phyloP scores from a whole-genome alignment of 257 asterid genomes.

The Agastache rugosa region DNA sequence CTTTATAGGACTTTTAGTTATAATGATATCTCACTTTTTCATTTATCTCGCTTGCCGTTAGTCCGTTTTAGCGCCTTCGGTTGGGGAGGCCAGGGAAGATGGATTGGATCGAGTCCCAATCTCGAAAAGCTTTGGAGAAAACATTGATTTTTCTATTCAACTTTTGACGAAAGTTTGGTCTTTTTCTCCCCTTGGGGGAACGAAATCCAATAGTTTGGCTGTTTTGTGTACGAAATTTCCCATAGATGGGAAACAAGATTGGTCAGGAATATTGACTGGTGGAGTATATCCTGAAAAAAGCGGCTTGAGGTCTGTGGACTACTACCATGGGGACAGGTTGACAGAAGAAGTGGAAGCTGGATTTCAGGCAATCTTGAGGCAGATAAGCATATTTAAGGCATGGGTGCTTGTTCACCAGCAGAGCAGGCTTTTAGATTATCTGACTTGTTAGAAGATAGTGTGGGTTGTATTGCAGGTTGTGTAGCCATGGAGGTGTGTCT shows the following conservation, averaged over 20 bases:
- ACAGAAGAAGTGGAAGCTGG: background rate
- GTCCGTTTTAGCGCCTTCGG: too few species aligned
- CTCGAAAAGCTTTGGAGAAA: too few species aligned
- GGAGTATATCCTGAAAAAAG: background rate
- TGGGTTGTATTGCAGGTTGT: background rate
- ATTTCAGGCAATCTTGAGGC: background rate
- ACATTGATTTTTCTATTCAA: too few species aligned
- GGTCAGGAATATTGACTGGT: background rate
- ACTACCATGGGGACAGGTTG: background rate
- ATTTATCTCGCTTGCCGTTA: too few species aligned
- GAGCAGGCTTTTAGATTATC: background rate
- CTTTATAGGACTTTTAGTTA: too few species aligned
- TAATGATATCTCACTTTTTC: too few species aligned
- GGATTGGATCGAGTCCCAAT: too few species aligned
- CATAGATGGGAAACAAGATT: background rate
- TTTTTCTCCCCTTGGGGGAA: too few species aligned
- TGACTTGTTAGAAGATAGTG: background rate
- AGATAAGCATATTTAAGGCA: background rate
- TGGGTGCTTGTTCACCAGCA: background rate
- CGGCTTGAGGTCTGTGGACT: background rate
- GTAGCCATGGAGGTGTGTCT: background rate
- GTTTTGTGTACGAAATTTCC: too few species aligned
- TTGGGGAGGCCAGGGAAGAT: too few species aligned
- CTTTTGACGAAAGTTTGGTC: too few species aligned
- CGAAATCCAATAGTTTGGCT: too few species aligned